A percentile compares a stretch with the other conserved stretches of the same genome.
Conservation (phyloP, 2,329 filamentous ascomycete genomes). For the Colletotrichum trifolii region DNA sequence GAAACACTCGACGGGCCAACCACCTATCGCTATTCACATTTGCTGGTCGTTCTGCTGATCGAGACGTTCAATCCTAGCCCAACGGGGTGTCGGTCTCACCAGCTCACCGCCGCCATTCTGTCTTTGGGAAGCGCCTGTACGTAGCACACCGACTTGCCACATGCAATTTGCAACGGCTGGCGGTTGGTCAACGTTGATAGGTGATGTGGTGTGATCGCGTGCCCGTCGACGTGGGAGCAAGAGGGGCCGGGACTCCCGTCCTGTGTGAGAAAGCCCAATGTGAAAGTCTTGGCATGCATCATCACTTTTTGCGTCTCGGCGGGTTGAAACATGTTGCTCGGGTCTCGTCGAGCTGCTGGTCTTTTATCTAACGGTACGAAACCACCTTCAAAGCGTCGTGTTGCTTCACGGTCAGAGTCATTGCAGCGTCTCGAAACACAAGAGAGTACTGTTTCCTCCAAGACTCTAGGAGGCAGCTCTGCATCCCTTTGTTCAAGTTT, state of each 20-base stretch:
- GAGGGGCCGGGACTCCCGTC: conserved; percentile 25
- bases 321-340: conserved; percentile 8
- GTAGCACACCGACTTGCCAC: background rate
- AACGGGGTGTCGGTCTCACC: conserved; percentile 22
- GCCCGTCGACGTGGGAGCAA: background rate
- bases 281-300: conserved; percentile 29
- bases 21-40: background rate
- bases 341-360: background rate
- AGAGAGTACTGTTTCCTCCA: too few relatives aligned
- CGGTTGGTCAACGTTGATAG: background rate
- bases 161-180: conserved; percentile 2
- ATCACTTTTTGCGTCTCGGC: conserved; percentile 9
- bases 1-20: background rate
- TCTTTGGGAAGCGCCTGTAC: background rate
- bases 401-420: too few relatives aligned
- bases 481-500: too few relatives aligned
- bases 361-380: background rate
- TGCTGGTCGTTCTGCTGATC: background rate
- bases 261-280: conserved; percentile 2
- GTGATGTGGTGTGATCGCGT: conserved; percentile 4
- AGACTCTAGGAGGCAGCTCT: too few relatives aligned
- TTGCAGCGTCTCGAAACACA: too few relatives aligned
- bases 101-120: conserved; percentile 21
- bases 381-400: too few relatives aligned
- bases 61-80: background rate